A percentile compares a stretch with the other conserved stretches of the same genome.
These are phyloP conservation scores for Dunaliella sp. DNA, from an alignment of 139 green algal genomes.

Conservation along the genomic window DNA sequence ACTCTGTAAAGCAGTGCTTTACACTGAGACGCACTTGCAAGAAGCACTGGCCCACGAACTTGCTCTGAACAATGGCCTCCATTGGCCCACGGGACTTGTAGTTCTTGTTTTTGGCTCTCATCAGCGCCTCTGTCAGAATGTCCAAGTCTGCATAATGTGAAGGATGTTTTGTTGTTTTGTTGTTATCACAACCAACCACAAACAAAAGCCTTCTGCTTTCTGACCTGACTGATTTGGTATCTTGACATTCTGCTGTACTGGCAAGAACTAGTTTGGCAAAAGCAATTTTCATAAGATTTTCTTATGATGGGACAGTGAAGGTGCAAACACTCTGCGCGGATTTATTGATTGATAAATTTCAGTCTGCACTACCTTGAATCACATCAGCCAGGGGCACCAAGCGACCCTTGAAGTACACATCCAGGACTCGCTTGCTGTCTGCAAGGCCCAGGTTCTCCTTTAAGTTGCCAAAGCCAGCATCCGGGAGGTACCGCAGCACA, in stretches of 20 bases:
- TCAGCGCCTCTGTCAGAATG: not conserved
- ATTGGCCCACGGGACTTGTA: not conserved
- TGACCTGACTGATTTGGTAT: no score
- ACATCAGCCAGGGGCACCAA: not conserved
- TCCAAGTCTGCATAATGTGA: not conserved
- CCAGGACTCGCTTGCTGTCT: not conserved
- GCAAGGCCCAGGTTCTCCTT: not conserved
- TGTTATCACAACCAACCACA: no score
- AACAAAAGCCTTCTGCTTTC: no score
- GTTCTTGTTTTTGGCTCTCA: not conserved
- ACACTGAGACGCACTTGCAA: not conserved
- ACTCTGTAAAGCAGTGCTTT: not conserved
- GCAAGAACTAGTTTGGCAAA: no score
- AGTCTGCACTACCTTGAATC: no score
- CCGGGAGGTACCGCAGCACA: not conserved
- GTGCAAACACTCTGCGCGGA: no score
- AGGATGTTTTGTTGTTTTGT: no score
- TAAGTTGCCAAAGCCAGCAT: not conserved
- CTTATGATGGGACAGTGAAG: no score
- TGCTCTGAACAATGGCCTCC: not conserved
- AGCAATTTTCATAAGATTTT: no score
- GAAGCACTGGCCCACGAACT: not conserved
- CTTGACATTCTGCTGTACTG: no score
- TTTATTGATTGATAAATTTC: no score
- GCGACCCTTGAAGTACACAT: not conserved